Conservation (phyloP, 2,329 filamentous ascomycete genomes). For the Alternaria sp. region DNA sequence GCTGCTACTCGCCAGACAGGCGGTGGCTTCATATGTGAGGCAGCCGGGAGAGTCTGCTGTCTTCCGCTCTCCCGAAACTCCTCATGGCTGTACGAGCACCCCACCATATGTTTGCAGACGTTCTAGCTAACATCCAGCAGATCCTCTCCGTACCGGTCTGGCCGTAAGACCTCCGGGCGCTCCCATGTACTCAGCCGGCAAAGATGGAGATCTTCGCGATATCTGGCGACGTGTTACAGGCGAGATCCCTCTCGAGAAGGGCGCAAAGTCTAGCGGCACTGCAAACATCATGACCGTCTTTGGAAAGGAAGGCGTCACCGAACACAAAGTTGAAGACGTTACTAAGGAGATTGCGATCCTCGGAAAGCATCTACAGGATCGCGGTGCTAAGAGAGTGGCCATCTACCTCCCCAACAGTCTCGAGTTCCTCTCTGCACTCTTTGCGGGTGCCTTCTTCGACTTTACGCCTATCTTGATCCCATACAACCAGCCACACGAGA, state of each 20-base stretch:
- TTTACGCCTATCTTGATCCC: conserved; percentile 85
- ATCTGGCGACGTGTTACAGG: conserved; percentile 79
- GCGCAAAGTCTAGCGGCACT: conserved; percentile 66
- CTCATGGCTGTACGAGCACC: conserved; percentile 69
- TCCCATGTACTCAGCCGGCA: conserved; percentile 81
- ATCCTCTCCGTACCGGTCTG: conserved; percentile 48
- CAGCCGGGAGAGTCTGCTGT: conserved; percentile 84
- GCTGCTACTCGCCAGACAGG: conserved; percentile 85
- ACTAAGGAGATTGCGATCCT: conserved; percentile 88
- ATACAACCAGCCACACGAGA: conserved; percentile 74
- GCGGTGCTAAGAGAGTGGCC: conserved; percentile 75
- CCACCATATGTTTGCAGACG: neutral
- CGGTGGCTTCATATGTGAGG: conserved; percentile 77
- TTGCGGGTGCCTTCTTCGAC: conserved; percentile 88
- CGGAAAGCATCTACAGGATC: conserved; percentile 75
- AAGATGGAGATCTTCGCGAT: conserved; percentile 88
- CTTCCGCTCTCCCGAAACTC: conserved; percentile 83
- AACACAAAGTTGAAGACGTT: conserved; percentile 73
- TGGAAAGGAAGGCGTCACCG: conserved; percentile 75
- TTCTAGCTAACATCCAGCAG: conserved; percentile 31
- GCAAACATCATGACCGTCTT: conserved; percentile 80
- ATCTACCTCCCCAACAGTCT: conserved; percentile 93
- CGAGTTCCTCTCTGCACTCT: conserved; percentile 81
- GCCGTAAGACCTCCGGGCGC: conserved; percentile 82
- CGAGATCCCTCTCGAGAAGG: conserved; percentile 69